These are phyloP conservation scores for Dryas octopetala DNA, from an alignment of 306 rosid genomes.

Conservation along the genomic window DNA sequence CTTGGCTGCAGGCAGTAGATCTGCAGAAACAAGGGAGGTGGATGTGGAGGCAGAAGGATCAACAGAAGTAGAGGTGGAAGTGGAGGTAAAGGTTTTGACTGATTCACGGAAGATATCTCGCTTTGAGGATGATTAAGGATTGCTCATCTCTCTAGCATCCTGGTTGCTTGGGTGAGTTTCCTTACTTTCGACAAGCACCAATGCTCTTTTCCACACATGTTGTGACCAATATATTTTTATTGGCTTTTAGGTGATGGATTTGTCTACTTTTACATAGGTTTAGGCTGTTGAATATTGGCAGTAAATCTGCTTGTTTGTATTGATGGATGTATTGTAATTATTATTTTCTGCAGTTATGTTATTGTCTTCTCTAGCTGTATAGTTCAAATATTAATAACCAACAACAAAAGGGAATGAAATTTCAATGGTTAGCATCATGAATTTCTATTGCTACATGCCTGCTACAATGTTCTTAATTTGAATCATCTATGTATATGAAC, in stretches of 20 bases:
- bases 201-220: not conserved
- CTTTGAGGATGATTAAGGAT: constrained; percentile 60
- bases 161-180: constrained; percentile 53
- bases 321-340: constrained; percentile 7
- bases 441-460: not conserved
- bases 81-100: constrained; percentile 48
- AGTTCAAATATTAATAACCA: constrained; percentile 5
- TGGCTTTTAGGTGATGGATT: not conserved
- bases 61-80: constrained; percentile 45
- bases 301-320: not conserved
- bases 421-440: constrained; percentile 4
- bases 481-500: not conserved
- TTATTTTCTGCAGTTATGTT: not conserved
- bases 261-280: not conserved
- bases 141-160: constrained; percentile 27
- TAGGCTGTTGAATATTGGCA: not conserved
- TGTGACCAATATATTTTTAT: not conserved
- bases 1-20: constrained; percentile 26
- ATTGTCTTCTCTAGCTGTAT: constrained; percentile 1
- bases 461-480: not conserved
- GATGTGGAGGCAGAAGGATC: constrained; percentile 39
- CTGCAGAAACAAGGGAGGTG: constrained; percentile 21
- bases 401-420: not conserved
- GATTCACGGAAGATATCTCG: constrained; percentile 29
- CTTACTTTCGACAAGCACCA: constrained; percentile 7